A percentile compares a stretch with the other conserved stretches of the same genome.
phyloP scores from a whole-genome alignment of 1,284 basidiomycete species.

The Wolfiporia cocos region DNA sequence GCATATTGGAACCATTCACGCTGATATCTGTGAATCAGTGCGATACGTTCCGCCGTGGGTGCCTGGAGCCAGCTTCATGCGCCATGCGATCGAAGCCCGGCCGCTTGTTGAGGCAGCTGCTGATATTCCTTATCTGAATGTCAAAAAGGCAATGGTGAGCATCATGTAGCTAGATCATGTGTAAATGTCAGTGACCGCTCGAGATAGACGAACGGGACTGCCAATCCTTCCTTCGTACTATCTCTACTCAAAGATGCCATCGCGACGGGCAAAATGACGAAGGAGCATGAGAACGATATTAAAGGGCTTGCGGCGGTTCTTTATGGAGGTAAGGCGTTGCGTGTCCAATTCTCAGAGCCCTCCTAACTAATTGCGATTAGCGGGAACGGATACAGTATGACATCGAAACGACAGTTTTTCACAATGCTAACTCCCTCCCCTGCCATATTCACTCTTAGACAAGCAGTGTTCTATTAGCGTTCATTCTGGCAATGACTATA shows the following conservation, averaged over 20 bases:
- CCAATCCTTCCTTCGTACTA: no score
- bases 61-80: slow-evolving; percentile 23
- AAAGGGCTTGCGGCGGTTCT: slow-evolving; percentile 19
- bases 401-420: no score
- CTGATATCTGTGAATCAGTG: slow-evolving; percentile 9
- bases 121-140: neutral
- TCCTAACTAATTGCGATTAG: no score
- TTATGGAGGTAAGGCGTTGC: slow-evolving; percentile 21
- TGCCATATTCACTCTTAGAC: no score
- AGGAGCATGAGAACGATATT: slow-evolving; percentile 19
- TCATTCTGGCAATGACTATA: no score
- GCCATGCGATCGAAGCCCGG: slow-evolving; percentile 14
- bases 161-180: slow-evolving; percentile 33
- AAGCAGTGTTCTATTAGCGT: no score
- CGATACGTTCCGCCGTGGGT: slow-evolving; percentile 20
- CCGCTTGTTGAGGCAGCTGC: slow-evolving; percentile 8
- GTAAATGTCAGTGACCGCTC: slow-evolving; percentile 16
- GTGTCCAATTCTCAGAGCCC: no score
- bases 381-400: no score
- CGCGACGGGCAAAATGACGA: slow-evolving; percentile 8
- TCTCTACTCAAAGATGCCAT: no score
- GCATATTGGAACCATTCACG: neutral
- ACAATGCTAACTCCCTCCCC: no score
- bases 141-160: neutral
- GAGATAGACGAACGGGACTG: no score